A percentile compares a stretch with the other conserved stretches of the same genome.
Evolutionary conservation across 495 filamentous ascomycete genomes (phyloP).

Genomic region (Aspergillus leporis): DNA sequence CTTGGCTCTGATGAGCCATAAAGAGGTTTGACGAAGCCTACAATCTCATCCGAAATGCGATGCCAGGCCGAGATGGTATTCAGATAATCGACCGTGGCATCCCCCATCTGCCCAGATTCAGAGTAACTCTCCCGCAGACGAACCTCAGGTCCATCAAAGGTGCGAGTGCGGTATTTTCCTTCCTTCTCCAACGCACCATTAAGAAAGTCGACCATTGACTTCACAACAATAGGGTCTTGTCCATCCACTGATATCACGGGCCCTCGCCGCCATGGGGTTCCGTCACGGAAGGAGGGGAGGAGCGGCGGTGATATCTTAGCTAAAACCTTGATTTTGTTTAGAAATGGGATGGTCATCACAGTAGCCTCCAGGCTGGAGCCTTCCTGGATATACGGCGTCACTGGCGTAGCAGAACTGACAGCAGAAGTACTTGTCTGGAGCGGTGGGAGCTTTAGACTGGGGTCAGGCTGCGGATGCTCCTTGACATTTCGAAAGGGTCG

Average conservation of each 20-base stretch:
- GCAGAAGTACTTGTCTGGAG: conserved; percentile 45
- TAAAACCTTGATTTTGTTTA: conserved; percentile 70
- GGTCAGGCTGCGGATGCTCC: conserved; percentile 34
- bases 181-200: conserved; percentile 57
- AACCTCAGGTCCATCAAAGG: conserved; percentile 52
- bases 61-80: conserved; percentile 74
- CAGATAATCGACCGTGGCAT: conserved; percentile 64
- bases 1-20: conserved; percentile 16
- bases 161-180: conserved; percentile 56
- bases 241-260: conserved; percentile 85
- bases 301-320: conserved; percentile 69
- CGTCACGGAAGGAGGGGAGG: conserved; percentile 38
- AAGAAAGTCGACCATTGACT: conserved; percentile 60
- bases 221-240: conserved; percentile 53
- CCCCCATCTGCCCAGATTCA: conserved; percentile 35
- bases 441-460: conserved; percentile 58
- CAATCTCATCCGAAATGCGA: conserved; percentile 63
- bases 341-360: conserved; percentile 69
- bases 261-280: conserved; percentile 57
- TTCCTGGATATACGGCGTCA: conserved; percentile 33
- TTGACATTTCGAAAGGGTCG: conserved; percentile 28
- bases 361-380: conserved; percentile 61
- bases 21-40: conserved; percentile 57
- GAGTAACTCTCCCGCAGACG: conserved; percentile 29
- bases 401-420: conserved; percentile 26